phyloP scores from a whole-genome alignment of 148 eudicot species.

The Spergularia bocconei region DNA sequence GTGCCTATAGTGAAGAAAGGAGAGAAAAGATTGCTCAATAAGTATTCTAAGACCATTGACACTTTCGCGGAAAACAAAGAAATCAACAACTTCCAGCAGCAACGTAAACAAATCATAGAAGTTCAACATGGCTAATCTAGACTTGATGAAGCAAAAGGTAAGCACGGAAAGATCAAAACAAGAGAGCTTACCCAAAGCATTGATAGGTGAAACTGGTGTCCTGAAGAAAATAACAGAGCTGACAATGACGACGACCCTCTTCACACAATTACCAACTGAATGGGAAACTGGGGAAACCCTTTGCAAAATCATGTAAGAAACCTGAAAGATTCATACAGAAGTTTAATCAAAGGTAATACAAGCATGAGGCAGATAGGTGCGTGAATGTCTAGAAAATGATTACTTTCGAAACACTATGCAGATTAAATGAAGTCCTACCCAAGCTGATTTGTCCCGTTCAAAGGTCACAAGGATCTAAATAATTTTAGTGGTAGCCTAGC shows the following conservation, averaged over 20 bases:
- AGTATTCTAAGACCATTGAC: background rate
- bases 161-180: background rate
- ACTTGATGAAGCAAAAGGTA: background rate
- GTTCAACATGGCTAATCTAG: background rate
- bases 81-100: background rate
- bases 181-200: conserved; percentile 58
- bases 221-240: conserved; percentile 87
- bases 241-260: conserved; percentile 90
- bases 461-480: background rate
- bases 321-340: conserved; percentile 41
- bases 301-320: conserved; percentile 91
- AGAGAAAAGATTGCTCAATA: background rate
- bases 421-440: too few species aligned
- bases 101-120: background rate
- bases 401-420: too few species aligned
- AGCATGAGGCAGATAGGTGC: background rate
- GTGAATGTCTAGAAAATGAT: background rate
- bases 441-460: too few species aligned
- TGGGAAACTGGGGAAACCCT: conserved; percentile 95
- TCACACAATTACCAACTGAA: conserved; percentile 88
- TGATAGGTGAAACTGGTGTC: conserved; percentile 68
- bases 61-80: background rate
- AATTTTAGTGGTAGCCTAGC: background rate
- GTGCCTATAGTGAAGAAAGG: conserved; percentile 52
- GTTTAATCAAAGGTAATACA: background rate